Evolutionary conservation across 2,329 filamentous ascomycete species (phyloP).

Genomic region (Dothideomycetes sp.): DNA sequence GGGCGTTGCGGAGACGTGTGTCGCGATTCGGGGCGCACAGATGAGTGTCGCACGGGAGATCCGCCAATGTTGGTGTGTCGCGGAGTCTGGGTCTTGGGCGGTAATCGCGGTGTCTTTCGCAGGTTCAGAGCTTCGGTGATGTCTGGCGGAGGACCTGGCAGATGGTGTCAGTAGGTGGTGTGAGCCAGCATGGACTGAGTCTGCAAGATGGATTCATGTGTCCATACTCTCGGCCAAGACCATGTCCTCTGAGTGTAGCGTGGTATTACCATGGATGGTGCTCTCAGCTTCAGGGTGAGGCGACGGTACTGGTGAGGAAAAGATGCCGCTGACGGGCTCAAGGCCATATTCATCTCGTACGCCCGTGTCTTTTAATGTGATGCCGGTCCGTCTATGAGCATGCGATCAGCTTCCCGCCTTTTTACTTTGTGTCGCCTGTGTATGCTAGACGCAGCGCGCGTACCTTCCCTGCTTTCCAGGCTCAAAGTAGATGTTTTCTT

Average conservation of each 20-base stretch:
- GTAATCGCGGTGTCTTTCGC: slow-evolving; percentile 34
- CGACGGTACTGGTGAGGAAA: slow-evolving; percentile 65
- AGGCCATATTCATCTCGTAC: slow-evolving; percentile 84
- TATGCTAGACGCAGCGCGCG: background rate
- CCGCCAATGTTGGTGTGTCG: slow-evolving; percentile 48
- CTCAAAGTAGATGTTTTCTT: slow-evolving; percentile 13
- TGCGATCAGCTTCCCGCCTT: slow-evolving; percentile 2
- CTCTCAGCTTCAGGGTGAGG: slow-evolving; percentile 26
- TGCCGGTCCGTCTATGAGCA: slow-evolving; percentile 70
- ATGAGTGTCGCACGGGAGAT: slow-evolving; percentile 52
- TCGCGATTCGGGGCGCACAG: slow-evolving; percentile 43
- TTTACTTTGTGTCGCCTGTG: background rate
- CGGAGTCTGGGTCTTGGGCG: slow-evolving; percentile 47
- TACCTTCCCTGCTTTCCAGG: slow-evolving; percentile 12
- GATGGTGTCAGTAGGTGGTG: background rate
- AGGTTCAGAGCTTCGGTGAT: slow-evolving; percentile 30
- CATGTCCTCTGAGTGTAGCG: slow-evolving; percentile 42
- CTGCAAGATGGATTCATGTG: background rate
- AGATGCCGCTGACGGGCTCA: slow-evolving; percentile 75
- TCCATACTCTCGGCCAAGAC: slow-evolving; percentile 49
- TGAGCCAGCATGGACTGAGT: background rate
- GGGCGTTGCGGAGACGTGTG: slow-evolving; percentile 1
- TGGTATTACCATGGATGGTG: slow-evolving; percentile 25
- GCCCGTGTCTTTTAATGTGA: slow-evolving; percentile 66
- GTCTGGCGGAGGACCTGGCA: slow-evolving; percentile 39